Percentiles rank a stretch among this genome's conserved stretches.
phyloP scores from a whole-genome alignment of 306 rosid genomes.

The Cajanus cajan region DNA sequence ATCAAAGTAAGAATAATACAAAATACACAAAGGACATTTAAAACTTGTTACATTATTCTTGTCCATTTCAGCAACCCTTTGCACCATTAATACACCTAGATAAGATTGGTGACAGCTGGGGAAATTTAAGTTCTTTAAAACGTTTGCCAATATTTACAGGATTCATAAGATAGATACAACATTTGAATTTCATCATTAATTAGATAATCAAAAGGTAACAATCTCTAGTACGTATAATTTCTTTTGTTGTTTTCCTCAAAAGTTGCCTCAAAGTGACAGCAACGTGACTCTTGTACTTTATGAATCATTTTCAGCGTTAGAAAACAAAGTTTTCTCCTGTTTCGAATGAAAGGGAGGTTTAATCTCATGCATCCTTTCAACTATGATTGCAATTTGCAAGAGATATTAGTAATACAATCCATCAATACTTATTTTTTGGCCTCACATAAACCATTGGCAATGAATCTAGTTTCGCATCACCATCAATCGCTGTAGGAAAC shows the following conservation, averaged over 20 bases:
- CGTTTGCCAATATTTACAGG: background rate
- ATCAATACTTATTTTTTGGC: background rate
- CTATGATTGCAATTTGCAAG: conserved; percentile 18
- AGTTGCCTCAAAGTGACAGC: background rate
- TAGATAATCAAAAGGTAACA: background rate
- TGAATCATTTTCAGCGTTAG: background rate
- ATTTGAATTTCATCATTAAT: background rate
- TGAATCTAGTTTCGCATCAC: conserved; percentile 16
- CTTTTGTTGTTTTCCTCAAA: background rate
- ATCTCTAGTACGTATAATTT: background rate
- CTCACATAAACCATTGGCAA: background rate
- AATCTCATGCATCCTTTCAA: conserved; percentile 13
- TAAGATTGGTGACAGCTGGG: background rate
- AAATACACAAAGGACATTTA: too few species aligned
- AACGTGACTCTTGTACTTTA: background rate
- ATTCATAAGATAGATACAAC: background rate
- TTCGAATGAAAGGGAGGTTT: conserved; percentile 1
- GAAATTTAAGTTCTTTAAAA: background rate
- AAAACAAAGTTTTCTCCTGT: background rate
- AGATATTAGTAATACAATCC: background rate
- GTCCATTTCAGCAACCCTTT: background rate
- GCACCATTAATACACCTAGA: background rate
- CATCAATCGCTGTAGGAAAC: conserved; percentile 19
- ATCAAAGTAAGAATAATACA: background rate
- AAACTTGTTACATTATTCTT: background rate